A percentile compares a stretch with the other conserved stretches of the same genome.
phyloP scores from a whole-genome alignment of 495 filamentous ascomycete genomes.

The Hypoxylon subgilvum region DNA sequence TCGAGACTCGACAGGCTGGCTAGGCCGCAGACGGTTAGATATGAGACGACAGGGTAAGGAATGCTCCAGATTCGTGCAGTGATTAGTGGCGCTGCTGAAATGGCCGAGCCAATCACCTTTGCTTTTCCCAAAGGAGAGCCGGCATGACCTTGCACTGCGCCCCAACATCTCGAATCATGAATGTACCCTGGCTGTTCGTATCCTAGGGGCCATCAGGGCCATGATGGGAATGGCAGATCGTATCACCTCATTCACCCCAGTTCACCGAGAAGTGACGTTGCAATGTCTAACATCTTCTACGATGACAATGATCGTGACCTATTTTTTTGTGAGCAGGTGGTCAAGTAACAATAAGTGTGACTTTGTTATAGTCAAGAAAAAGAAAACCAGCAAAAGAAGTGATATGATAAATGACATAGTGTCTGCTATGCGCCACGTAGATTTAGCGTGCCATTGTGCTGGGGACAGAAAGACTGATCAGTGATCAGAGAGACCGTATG shows the following conservation, averaged over 20 bases:
- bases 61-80: constrained; percentile 34
- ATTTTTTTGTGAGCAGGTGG: not conserved
- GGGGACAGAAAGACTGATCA: no score
- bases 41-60: constrained; percentile 32
- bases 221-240: constrained; percentile 25
- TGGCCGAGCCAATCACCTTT: constrained; percentile 18
- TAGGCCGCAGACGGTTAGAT: constrained; percentile 29
- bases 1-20: constrained; percentile 24
- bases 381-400: not conserved
- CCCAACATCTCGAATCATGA: constrained; percentile 36
- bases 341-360: constrained; percentile 14
- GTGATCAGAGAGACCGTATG: no score
- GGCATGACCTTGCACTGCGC: constrained; percentile 23
- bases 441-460: no score
- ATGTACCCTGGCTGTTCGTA: constrained; percentile 35
- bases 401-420: constrained; percentile 10
- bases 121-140: constrained; percentile 1
- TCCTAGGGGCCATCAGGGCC: constrained; percentile 31
- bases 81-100: constrained; percentile 35
- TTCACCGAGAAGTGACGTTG: constrained; percentile 37
- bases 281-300: constrained; percentile 14
- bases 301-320: constrained; percentile 22
- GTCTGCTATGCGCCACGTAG: no score
- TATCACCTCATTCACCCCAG: constrained; percentile 34
- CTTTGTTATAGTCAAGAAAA: constrained; percentile 5